These are phyloP conservation scores for Lophium mytilinum DNA, from an alignment of 495 filamentous ascomycete species.

Conservation along the genomic window DNA sequence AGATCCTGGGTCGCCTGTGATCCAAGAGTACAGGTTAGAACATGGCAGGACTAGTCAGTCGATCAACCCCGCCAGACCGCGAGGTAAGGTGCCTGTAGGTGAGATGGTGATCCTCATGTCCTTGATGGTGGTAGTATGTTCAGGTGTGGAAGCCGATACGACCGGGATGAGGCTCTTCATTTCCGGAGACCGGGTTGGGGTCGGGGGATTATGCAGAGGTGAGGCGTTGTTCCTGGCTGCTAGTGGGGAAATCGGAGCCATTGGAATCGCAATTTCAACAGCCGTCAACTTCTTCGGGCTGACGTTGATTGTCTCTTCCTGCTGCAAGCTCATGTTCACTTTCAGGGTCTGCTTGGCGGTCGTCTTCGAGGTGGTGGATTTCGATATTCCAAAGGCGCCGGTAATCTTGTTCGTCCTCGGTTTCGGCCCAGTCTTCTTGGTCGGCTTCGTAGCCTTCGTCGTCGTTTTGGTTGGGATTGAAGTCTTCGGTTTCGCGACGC, in stretches of 20 bases:
- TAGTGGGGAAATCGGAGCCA: slow-evolving; percentile 1
- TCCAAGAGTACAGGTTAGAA: background rate
- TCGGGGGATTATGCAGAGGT: background rate
- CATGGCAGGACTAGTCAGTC: background rate
- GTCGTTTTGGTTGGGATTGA: background rate
- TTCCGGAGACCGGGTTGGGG: background rate
- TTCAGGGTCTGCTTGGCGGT: background rate
- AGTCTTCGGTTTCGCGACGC: background rate
- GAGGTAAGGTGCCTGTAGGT: background rate
- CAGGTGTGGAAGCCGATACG: background rate
- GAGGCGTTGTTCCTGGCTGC: background rate
- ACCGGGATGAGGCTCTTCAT: background rate
- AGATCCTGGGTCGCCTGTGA: background rate
- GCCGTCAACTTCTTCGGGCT: background rate
- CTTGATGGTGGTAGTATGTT: background rate
- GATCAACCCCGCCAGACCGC: background rate
- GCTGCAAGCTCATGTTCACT: background rate
- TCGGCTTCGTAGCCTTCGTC: background rate
- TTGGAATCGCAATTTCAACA: background rate
- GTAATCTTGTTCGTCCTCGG: background rate
- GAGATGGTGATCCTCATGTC: background rate
- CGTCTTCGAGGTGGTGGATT: background rate
- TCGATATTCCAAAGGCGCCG: background rate
- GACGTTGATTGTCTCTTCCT: background rate
- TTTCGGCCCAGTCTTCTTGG: background rate